Percentiles rank a stretch among this genome's conserved stretches.
Evolutionary conservation across 768 basidiomycete species (phyloP).

Genomic region (Scleroderma bovista): DNA sequence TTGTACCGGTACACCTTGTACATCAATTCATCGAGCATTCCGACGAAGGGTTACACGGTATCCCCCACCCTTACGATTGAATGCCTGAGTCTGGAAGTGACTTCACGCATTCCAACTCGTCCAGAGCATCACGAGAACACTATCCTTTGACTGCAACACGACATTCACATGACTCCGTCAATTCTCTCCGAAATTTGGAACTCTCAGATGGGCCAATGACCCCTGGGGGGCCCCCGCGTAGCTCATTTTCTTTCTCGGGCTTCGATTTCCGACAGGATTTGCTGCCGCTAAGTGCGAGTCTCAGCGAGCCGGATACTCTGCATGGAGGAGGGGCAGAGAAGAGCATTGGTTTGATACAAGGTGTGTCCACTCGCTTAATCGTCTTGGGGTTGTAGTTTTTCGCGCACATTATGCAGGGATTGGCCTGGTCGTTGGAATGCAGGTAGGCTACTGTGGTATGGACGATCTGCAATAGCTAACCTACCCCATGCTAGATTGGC

Average conservation of each 20-base stretch:
- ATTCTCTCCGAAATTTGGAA: constrained; percentile 76
- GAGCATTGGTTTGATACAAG: constrained; percentile 70
- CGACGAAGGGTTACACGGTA: not conserved
- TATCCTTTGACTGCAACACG: constrained; percentile 4
- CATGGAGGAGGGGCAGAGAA: constrained; percentile 54
- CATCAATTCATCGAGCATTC: no score
- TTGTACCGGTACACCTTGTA: no score
- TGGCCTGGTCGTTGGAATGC: constrained; percentile 76
- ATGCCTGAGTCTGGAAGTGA: constrained; percentile 19
- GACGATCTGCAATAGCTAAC: constrained; percentile 1
- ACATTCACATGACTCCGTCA: constrained; percentile 48
- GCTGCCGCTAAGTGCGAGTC: constrained; percentile 69
- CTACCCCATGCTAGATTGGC: constrained; percentile 53
- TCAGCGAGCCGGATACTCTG: constrained; percentile 61
- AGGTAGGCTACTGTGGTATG: constrained; percentile 39
- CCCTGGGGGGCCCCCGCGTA: constrained; percentile 26
- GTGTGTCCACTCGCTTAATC: constrained; percentile 35
- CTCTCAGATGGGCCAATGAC: constrained; percentile 56
- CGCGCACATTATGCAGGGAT: constrained; percentile 48
- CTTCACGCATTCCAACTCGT: constrained; percentile 10
- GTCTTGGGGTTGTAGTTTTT: not conserved
- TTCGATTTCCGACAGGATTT: constrained; percentile 78
- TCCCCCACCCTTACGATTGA: constrained; percentile 1
- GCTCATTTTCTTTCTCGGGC: constrained; percentile 66
- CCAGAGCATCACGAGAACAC: constrained; percentile 9